Base-by-base conservation (phyloP, 768 basidiomycete species). In the Mycena albidolilacea region DNA sequence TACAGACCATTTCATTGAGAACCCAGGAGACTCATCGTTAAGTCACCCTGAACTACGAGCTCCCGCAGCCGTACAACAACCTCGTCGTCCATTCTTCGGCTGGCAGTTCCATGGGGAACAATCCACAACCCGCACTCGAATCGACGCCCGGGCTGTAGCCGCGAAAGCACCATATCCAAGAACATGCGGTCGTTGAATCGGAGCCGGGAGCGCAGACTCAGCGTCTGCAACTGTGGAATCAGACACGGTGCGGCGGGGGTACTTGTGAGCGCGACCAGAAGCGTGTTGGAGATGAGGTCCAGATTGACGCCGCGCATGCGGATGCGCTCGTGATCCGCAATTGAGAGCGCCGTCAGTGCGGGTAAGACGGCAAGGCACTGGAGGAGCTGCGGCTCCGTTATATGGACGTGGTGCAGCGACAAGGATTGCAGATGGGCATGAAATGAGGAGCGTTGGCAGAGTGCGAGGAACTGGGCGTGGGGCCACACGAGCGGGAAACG, bases 361-460 rank as follows among this genome's bases (percentile, higher is more conserved):
- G 61, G 61, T 2, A 70, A 44, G 5, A n/a, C 7, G 11, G 52
- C 1, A 3, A 70, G 62, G 14, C 39, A 63, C 14, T 58, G 54
- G 23, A 70, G 43, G 9, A 70, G 69, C 62, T 70, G 52, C 19
- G 43, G 10, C n/a, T 70, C 61, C 19, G 69, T 64, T 3, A 70
- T 64, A n/a, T 44, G 59, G 8, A 70, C 62, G 39, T 63, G 37
- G 62, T 5, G 44, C 5, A 64, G 6, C 5, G 12, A 37, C 1
- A 70, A 43, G 4, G 35, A 35, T 0, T 23, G 39, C 10, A 70
- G 54, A 23, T 64, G 35, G 30, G 7, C 30, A 35, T 46, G 52
- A 23, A 64, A 63, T 14, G 61, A 10, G 15, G 62, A 70, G 10
- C 61, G 69, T 43, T 19, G 15, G 15, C 23, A 7, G 37, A 69